Conservation (phyloP, 352 stramenopile genomes). For the Phytopythium boreale region DNA sequence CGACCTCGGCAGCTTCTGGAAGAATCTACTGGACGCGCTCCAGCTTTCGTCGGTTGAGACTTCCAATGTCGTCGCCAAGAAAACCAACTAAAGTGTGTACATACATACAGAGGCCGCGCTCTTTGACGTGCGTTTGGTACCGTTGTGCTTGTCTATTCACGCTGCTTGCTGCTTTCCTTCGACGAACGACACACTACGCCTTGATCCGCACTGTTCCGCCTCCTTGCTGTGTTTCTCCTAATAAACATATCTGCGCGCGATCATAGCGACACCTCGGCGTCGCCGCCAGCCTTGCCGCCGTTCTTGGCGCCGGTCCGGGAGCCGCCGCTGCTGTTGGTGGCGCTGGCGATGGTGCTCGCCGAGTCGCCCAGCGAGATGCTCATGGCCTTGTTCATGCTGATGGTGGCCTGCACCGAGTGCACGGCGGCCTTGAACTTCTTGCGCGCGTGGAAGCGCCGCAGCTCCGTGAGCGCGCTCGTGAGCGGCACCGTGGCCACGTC, state of each 20-base stretch:
- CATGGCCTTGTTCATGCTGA: conserved; percentile 78
- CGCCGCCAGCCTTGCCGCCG: conserved; percentile 7
- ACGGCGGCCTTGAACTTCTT: conserved; percentile 85
- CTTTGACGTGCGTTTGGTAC: neutral
- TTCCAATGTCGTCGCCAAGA: conserved; percentile 8
- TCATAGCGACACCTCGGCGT: conserved; percentile 25
- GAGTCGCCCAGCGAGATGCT: conserved; percentile 25
- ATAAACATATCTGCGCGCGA: conserved; percentile 9
- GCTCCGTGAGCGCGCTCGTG: conserved; percentile 67
- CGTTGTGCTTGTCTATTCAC: conserved; percentile 5
- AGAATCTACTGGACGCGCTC: conserved; percentile 61
- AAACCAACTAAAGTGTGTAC: conserved; percentile 22
- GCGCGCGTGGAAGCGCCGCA: conserved; percentile 77
- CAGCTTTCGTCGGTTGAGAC: conserved; percentile 12
- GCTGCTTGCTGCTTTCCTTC: neutral
- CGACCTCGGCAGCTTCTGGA: conserved; percentile 50
- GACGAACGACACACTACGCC: conserved; percentile 3
- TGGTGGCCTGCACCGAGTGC: conserved; percentile 75
- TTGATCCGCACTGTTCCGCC: neutral
- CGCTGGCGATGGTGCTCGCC: neutral
- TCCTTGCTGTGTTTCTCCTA: conserved; percentile 1
- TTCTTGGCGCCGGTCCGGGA: neutral
- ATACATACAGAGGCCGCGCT: neutral
- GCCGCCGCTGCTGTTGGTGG: conserved; percentile 5
- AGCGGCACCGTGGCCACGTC: conserved; percentile 74